Evolutionary conservation across 2,329 filamentous ascomycete species (phyloP), one percentile per base, ranked within the genome.

Genomic region (Xylariaceae sp.): DNA sequence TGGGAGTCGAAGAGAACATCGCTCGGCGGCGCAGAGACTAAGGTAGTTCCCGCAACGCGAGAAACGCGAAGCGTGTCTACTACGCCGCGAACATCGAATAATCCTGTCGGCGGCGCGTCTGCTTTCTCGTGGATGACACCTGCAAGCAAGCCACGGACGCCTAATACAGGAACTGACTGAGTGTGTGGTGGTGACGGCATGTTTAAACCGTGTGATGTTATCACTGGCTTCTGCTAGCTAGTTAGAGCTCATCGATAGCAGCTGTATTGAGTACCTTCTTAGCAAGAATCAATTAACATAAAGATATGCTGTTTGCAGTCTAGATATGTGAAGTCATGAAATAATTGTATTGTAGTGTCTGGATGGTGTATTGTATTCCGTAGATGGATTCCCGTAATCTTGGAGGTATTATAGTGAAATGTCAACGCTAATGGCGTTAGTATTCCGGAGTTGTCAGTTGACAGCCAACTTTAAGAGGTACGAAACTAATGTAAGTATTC

Each of bases 91-190:
- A 72, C 71, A 58, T 81, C 85, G 5, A 80, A 85, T 37, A 97
- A 97, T 70, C 93, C 94, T 0, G 84, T 96, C 15, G 93, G 93
- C 7, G 90, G 90, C n/a, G 93, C 89, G 11, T 94, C 90, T 60
- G 93, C 93, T 2, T 97, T 97, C 76, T 88, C 89, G 10, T 97
- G 92, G 92, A 87, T 97, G 78, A 93, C 89, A 52, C 75, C 80
- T 47, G 65, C 73, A 15, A 71, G 70, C 54, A 80, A 80, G 66
- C 74, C 78, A 51, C 77, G 77, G 67, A 70, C 74, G 9, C 70
- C 76, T 2, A 70, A 76, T 8, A 66, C 74, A 4, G 63, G 72
- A 23, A 72, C 72, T 5, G 73, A 76, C 49, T 75, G 61, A 67
- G 3, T 9, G 23, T 51, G 23, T 34, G 11, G n/a, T 55, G 39